Evolutionary conservation across 495 filamentous ascomycete genomes (phyloP).

Genomic region (Penicillium turbatum): DNA sequence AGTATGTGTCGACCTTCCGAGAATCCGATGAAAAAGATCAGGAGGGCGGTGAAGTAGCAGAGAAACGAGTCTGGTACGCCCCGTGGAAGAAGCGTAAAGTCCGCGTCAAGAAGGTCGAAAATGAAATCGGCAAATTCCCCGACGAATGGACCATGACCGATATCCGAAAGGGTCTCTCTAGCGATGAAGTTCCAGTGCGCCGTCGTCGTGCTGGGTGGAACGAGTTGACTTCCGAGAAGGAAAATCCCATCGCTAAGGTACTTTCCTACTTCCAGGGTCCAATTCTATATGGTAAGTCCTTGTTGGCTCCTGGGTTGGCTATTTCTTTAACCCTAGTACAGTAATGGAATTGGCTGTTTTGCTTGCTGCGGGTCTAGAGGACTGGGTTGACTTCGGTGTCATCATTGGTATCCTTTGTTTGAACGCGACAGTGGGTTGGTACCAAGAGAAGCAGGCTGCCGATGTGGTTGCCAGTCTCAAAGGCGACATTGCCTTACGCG

Average conservation of each 20-base stretch:
- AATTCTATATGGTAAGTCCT: slow-evolving; percentile 69
- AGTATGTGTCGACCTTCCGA: slow-evolving; percentile 61
- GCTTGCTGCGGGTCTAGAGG: slow-evolving; percentile 66
- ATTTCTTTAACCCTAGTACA: slow-evolving; percentile 33
- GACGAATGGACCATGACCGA: slow-evolving; percentile 71
- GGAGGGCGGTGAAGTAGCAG: slow-evolving; percentile 25
- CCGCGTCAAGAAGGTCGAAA: slow-evolving; percentile 36
- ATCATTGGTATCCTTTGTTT: slow-evolving; percentile 75
- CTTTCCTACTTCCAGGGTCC: slow-evolving; percentile 71
- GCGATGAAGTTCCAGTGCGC: slow-evolving; percentile 50
- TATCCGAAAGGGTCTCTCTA: slow-evolving; percentile 56
- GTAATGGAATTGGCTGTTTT: slow-evolving; percentile 80
- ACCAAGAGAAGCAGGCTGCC: slow-evolving; percentile 79
- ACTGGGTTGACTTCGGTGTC: slow-evolving; percentile 81
- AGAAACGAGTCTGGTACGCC: slow-evolving; percentile 47
- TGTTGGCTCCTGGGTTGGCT: neutral
- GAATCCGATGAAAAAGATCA: slow-evolving; percentile 35
- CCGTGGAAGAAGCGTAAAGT: slow-evolving; percentile 56
- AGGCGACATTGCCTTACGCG: slow-evolving; percentile 76
- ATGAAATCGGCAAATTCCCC: slow-evolving; percentile 47
- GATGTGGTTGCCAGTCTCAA: slow-evolving; percentile 77
- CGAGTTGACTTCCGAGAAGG: slow-evolving; percentile 68
- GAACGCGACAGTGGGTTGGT: slow-evolving; percentile 75
- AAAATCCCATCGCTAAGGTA: slow-evolving; percentile 68
- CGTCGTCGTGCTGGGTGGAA: slow-evolving; percentile 65